Conservation (phyloP, 495 filamentous ascomycete genomes). For the Aspergillus ellipticus region DNA sequence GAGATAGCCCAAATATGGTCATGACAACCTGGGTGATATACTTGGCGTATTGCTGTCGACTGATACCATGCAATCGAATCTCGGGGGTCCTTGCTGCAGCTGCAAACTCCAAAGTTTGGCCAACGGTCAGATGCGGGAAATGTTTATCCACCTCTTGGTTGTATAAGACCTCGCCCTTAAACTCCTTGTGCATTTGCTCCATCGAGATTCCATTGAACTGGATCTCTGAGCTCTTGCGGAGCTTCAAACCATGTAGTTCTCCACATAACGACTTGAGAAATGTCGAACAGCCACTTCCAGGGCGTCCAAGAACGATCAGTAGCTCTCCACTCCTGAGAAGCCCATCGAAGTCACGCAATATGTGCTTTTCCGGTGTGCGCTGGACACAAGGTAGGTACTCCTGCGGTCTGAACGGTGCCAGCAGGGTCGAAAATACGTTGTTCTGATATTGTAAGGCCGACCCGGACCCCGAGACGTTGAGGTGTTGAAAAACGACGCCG, state of each 20-base stretch:
- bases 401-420: slow-evolving; percentile 45
- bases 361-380: slow-evolving; percentile 33
- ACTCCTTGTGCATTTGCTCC: slow-evolving; percentile 52
- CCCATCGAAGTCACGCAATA: slow-evolving; percentile 40
- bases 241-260: slow-evolving; percentile 34
- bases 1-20: slow-evolving; percentile 56
- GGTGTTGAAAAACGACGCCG: slow-evolving; percentile 48
- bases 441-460: slow-evolving; percentile 53
- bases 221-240: slow-evolving; percentile 42
- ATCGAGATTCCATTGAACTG: slow-evolving; percentile 52
- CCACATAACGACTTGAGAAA: slow-evolving; percentile 40
- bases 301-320: slow-evolving; percentile 41
- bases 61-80: slow-evolving; percentile 40
- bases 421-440: slow-evolving; percentile 48
- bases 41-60: slow-evolving; percentile 38
- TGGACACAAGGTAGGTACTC: slow-evolving; percentile 34
- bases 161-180: slow-evolving; percentile 63
- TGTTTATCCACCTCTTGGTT: slow-evolving; percentile 62
- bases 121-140: slow-evolving; percentile 63
- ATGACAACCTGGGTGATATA: slow-evolving; percentile 57
- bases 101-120: slow-evolving; percentile 63
- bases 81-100: slow-evolving; percentile 49
- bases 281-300: slow-evolving; percentile 44
- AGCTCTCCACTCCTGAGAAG: slow-evolving; percentile 37
- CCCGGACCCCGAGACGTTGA: slow-evolving; percentile 53